Conservation (phyloP, 305 asterid species). For the Andrographis paniculata region DNA sequence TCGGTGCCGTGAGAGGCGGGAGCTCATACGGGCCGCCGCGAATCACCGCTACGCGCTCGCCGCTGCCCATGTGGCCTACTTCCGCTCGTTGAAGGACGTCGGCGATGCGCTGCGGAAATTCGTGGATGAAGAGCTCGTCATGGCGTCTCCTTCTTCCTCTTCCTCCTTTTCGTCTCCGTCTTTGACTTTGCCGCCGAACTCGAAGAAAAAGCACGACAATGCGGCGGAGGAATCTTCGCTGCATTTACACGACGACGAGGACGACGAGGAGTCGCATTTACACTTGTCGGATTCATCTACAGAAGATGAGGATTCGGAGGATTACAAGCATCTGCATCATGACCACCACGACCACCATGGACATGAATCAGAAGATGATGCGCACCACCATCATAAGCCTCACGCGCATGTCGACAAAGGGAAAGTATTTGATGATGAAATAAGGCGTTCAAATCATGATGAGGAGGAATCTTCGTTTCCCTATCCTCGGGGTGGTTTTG, state of each 20-base stretch:
- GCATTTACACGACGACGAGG: conserved; percentile 33
- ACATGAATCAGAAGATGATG: conserved; percentile 20
- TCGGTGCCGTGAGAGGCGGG: conserved; percentile 76
- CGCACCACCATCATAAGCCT: conserved; percentile 19
- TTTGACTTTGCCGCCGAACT: conserved; percentile 44
- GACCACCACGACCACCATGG: conserved; percentile 20
- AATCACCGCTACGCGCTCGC: conserved; percentile 84
- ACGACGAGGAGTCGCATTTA: conserved; percentile 43
- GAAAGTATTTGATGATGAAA: conserved; percentile 20
- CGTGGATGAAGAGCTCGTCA: conserved; percentile 73
- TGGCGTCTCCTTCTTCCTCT: conserved; percentile 38
- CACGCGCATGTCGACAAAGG: conserved; percentile 18
- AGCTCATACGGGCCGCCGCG: conserved; percentile 74
- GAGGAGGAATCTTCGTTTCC: conserved; percentile 20
- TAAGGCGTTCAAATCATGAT: conserved; percentile 13
- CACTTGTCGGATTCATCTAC: conserved; percentile 44
- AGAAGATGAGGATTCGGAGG: conserved; percentile 36
- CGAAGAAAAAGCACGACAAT: conserved; percentile 25
- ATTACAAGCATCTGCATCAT: conserved; percentile 19
- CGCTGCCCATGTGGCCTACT: conserved; percentile 78
- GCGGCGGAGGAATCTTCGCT: conserved; percentile 29
- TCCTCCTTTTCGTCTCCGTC: conserved; percentile 69
- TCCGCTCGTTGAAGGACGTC: conserved; percentile 63
- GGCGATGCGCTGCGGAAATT: conserved; percentile 81
- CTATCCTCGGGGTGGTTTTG: conserved; percentile 27